Evolutionary conservation across 371 early-diverging fungal genomes (phyloP).

Genomic region (Caulochytrium protostelioides): DNA sequence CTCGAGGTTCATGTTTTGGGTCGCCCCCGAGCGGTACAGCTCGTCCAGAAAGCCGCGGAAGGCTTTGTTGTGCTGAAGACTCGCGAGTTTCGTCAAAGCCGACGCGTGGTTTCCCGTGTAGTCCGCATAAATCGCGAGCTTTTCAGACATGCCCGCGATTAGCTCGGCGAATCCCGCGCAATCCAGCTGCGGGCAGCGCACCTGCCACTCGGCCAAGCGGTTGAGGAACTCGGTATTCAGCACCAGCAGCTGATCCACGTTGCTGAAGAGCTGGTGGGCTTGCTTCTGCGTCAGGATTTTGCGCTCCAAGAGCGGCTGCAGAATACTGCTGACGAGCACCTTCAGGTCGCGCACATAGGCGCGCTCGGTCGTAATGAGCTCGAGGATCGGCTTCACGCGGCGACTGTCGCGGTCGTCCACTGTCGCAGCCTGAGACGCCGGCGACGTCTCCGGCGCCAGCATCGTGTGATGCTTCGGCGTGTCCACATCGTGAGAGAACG

Average conservation of each 20-base stretch:
- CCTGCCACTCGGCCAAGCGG: constrained; percentile 9
- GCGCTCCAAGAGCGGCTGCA: constrained; percentile 16
- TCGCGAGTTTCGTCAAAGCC: constrained; percentile 11
- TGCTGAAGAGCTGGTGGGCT: constrained; percentile 16
- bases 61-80: constrained; percentile 9
- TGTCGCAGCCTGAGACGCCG: neutral
- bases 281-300: constrained; percentile 12
- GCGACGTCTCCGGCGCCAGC: constrained; percentile 3
- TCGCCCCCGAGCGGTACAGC: constrained; percentile 11
- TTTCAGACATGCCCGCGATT: no score
- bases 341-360: constrained; percentile 27
- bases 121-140: no score
- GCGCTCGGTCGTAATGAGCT: constrained; percentile 23
- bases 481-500: no score
- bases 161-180: no score
- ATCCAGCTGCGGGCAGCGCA: neutral
- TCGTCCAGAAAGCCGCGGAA: constrained; percentile 20
- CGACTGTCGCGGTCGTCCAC: neutral
- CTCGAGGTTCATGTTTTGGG: constrained; percentile 18
- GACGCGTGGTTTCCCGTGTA: constrained; percentile 15
- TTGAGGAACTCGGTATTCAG: constrained; percentile 17
- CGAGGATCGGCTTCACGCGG: constrained; percentile 18
- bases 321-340: constrained; percentile 23
- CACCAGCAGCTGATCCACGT: constrained; percentile 19
- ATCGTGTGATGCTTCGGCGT: no score